Evolutionary conservation across 2,329 filamentous ascomycete species (phyloP).

Genomic region (Colletotrichum australisinense): DNA sequence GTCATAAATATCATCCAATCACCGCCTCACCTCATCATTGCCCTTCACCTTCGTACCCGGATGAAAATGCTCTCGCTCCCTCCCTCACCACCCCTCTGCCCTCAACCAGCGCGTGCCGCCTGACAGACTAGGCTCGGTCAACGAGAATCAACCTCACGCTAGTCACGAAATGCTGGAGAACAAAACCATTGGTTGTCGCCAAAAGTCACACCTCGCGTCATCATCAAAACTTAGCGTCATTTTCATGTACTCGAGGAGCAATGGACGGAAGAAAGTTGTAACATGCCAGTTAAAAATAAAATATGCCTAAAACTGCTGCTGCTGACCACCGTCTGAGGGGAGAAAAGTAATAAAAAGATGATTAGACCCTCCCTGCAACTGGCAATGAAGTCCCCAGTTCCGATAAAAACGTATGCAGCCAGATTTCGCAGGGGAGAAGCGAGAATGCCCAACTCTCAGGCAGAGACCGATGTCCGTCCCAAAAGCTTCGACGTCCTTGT

Average conservation of each 20-base stretch:
- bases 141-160: neutral
- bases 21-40: neutral
- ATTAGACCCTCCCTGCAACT: neutral
- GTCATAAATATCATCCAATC: neutral
- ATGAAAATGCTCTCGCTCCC: neutral
- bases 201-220: neutral
- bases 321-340: neutral
- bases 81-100: neutral
- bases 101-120: neutral
- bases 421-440: constrained; percentile 8
- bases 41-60: neutral
- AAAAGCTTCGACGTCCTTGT: neutral
- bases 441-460: neutral
- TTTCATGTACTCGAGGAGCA: neutral
- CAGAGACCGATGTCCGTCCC: neutral
- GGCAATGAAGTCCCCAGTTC: neutral
- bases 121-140: neutral
- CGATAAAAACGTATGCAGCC: constrained; percentile 12
- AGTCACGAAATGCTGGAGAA: neutral
- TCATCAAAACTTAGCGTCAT: neutral
- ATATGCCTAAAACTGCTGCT: constrained; percentile 1
- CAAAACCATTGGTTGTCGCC: neutral
- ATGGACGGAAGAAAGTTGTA: neutral
- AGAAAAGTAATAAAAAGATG: neutral
- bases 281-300: neutral